Conservation (phyloP, 805 yeast species). For the Kuraishia piskuri region DNA sequence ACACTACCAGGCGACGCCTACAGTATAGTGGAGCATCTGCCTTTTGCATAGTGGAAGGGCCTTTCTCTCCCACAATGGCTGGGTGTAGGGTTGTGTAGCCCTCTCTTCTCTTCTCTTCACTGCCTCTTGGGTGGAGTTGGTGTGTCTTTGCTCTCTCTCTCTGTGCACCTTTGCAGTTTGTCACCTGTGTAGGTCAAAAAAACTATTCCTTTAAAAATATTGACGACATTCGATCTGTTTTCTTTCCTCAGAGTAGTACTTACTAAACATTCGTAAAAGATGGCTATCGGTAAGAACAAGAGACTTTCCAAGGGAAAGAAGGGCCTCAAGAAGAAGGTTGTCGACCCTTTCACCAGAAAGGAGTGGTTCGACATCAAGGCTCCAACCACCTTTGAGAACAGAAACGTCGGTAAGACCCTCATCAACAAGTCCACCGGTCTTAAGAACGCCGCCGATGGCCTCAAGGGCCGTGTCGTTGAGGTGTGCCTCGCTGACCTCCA, state of each 20-base stretch:
- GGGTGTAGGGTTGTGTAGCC: not conserved
- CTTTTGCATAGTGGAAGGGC: not conserved
- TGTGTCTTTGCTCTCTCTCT: not conserved
- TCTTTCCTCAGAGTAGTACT: not conserved
- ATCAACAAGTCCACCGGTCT: slow-evolving; percentile 98
- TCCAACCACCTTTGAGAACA: slow-evolving; percentile 96
- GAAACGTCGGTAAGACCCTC: slow-evolving; percentile 97
- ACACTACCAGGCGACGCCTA: not conserved
- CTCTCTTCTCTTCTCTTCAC: not conserved
- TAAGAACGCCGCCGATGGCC: slow-evolving; percentile 95
- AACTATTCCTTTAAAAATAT: not conserved
- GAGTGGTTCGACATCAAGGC: slow-evolving; percentile 99
- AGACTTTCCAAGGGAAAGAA: slow-evolving; percentile 87
- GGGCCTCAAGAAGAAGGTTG: slow-evolving; percentile 98
- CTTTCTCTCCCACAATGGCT: not conserved
- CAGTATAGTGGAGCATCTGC: not conserved
- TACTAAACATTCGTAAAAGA: slow-evolving; percentile 18
- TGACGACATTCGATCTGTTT: not conserved
- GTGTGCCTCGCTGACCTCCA: slow-evolving; percentile 95
- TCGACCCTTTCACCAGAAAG: slow-evolving; percentile 98
- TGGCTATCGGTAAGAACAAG: slow-evolving; percentile 62
- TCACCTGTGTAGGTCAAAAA: not conserved
- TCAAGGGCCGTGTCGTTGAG: slow-evolving; percentile 96
- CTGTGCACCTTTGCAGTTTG: not conserved
- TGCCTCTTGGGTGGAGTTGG: too few relatives aligned